Evolutionary conservation across 148 eudicot genomes (phyloP).

Genomic region (Rhododendron kiyosumense): DNA sequence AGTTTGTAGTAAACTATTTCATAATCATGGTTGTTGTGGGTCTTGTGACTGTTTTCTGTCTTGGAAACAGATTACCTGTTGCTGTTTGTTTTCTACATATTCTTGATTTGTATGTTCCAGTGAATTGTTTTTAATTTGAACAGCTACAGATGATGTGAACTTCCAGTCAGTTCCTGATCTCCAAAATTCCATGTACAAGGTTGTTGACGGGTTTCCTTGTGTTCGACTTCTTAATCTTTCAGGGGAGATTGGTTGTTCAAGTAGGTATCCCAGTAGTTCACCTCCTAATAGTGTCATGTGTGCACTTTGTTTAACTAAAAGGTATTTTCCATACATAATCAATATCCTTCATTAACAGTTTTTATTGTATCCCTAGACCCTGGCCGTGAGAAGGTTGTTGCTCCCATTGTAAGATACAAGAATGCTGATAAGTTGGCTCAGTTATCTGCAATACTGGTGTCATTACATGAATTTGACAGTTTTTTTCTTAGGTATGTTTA

Average conservation of each 20-base stretch:
- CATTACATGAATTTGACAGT: slow-evolving; percentile 52
- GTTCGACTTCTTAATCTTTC: slow-evolving; percentile 81
- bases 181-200: slow-evolving; percentile 76
- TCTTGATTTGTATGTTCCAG: background rate
- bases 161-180: slow-evolving; percentile 93
- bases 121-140: slow-evolving; percentile 6
- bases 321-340: background rate
- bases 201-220: slow-evolving; percentile 81
- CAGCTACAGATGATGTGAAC: slow-evolving; percentile 39
- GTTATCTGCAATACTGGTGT: slow-evolving; percentile 59
- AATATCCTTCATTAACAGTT: background rate
- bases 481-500: slow-evolving; percentile 51
- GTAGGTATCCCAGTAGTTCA: slow-evolving; percentile 40
- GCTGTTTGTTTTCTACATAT: background rate
- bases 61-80: slow-evolving; percentile 1
- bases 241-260: slow-evolving; percentile 96
- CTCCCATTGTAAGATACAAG: slow-evolving; percentile 63
- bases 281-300: background rate
- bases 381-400: slow-evolving; percentile 75
- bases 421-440: slow-evolving; percentile 32
- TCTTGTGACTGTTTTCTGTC: background rate
- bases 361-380: slow-evolving; percentile 52
- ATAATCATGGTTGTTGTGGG: background rate
- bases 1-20: background rate
- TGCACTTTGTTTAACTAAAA: background rate